Evolutionary conservation across 106 monocot species (phyloP).

Genomic region (Vanilla planifolia): DNA sequence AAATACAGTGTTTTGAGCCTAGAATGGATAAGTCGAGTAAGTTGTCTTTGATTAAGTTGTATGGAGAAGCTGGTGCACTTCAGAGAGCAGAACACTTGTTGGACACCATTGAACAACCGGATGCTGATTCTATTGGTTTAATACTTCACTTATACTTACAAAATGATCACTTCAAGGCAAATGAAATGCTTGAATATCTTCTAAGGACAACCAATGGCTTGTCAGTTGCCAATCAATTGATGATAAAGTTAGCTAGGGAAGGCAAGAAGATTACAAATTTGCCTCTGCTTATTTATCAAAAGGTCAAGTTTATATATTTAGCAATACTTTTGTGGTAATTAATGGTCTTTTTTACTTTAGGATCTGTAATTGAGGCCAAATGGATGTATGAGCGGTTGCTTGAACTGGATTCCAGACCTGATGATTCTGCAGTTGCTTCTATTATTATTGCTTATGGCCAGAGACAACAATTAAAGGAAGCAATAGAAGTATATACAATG

Average conservation of each 20-base stretch:
- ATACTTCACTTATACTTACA: slow-evolving; percentile 65
- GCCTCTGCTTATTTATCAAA: not conserved
- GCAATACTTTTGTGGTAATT: not conserved
- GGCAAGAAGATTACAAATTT: slow-evolving; percentile 50
- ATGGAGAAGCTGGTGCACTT: slow-evolving; percentile 60
- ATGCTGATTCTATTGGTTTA: slow-evolving; percentile 40
- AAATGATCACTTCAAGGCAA: slow-evolving; percentile 32
- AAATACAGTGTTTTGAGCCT: slow-evolving; percentile 50
- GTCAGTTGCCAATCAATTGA: slow-evolving; percentile 49
- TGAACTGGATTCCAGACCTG: slow-evolving; percentile 46
- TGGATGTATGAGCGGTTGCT: slow-evolving; percentile 29
- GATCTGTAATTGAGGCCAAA: slow-evolving; percentile 38
- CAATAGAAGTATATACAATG: slow-evolving; percentile 39
- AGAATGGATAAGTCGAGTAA: slow-evolving; percentile 44
- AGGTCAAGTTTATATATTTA: not conserved
- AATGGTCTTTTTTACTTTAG: slow-evolving; percentile 29
- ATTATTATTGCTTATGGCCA: slow-evolving; percentile 59
- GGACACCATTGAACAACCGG: slow-evolving; percentile 44
- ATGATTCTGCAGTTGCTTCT: slow-evolving; percentile 58
- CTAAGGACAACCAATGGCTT: slow-evolving; percentile 39
- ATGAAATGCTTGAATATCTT: slow-evolving; percentile 46
- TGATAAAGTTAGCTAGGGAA: slow-evolving; percentile 74
- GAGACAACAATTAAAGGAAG: slow-evolving; percentile 31
- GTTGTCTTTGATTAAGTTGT: slow-evolving; percentile 58
- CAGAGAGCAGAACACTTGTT: slow-evolving; percentile 58